Evolutionary conservation across 2,329 filamentous ascomycete species (phyloP).

Genomic region (Juglanconis oblonga): DNA sequence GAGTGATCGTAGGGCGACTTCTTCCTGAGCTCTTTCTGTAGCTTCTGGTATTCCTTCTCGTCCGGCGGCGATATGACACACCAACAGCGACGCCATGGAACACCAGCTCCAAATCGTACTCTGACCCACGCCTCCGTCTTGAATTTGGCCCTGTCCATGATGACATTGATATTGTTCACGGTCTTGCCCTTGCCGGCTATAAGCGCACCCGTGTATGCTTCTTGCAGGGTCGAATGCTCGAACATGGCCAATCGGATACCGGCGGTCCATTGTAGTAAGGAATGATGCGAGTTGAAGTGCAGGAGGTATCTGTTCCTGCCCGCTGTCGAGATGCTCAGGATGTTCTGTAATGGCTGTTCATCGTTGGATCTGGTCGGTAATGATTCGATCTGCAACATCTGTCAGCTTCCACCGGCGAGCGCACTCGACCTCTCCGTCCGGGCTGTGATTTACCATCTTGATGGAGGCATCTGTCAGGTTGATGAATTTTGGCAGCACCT

Average conservation of each 20-base stretch:
- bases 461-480: conserved; percentile 97
- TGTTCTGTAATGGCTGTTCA: conserved; percentile 84
- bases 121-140: conserved; percentile 90
- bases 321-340: conserved; percentile 92
- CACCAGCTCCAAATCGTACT: conserved; percentile 91
- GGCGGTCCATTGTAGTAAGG: conserved; percentile 92
- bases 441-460: conserved; percentile 71
- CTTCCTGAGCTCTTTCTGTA: conserved; percentile 79
- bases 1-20: conserved; percentile 79
- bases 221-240: conserved; percentile 88
- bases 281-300: conserved; percentile 94
- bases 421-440: neutral
- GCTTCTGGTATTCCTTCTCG: conserved; percentile 84
- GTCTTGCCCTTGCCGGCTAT: conserved; percentile 91
- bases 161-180: conserved; percentile 84
- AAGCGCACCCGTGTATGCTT: conserved; percentile 92
- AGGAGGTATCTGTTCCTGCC: conserved; percentile 93
- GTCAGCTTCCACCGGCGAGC: conserved; percentile 18
- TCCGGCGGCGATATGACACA: conserved; percentile 90
- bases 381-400: conserved; percentile 68
- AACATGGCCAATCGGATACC: conserved; percentile 92
- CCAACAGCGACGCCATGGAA: conserved; percentile 95
- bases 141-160: conserved; percentile 77
- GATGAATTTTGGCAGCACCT: conserved; percentile 64
- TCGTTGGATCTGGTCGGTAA: conserved; percentile 76